Conservation (phyloP, 2,329 filamentous ascomycete genomes). For the Pezicula carpinea region DNA sequence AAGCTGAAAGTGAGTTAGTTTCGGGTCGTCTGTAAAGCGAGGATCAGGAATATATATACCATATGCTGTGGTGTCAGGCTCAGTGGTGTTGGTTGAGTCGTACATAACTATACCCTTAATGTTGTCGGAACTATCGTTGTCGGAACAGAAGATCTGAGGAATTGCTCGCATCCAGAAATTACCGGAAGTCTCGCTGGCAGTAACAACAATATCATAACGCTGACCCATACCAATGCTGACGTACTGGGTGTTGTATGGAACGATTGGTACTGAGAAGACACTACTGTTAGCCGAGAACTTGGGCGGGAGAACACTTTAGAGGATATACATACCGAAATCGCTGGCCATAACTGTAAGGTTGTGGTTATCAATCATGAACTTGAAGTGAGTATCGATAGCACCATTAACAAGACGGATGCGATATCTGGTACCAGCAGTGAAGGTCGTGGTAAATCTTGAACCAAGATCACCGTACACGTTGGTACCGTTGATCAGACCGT, state of each 20-base stretch:
- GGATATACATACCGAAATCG: slow-evolving; percentile 30
- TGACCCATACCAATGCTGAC: slow-evolving; percentile 50
- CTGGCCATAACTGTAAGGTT: slow-evolving; percentile 61
- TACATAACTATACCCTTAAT: slow-evolving; percentile 44
- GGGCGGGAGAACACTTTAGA: no score
- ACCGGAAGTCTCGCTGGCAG: slow-evolving; percentile 36
- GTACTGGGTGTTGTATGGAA: slow-evolving; percentile 41
- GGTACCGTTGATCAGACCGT: slow-evolving; percentile 24
- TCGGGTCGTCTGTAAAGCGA: no score
- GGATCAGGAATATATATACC: neutral
- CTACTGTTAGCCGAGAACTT: no score
- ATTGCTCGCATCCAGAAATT: slow-evolving; percentile 57
- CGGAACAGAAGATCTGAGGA: slow-evolving; percentile 49
- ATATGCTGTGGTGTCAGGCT: slow-evolving; percentile 22
- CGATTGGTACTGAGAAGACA: slow-evolving; percentile 42
- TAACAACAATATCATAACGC: slow-evolving; percentile 37
- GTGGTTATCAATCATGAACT: slow-evolving; percentile 40
- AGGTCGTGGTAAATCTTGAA: slow-evolving; percentile 26
- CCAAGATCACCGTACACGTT: slow-evolving; percentile 13
- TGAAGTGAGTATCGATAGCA: slow-evolving; percentile 37
- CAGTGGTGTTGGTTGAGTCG: slow-evolving; percentile 38
- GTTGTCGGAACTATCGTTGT: slow-evolving; percentile 49
- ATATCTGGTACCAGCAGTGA: slow-evolving; percentile 36
- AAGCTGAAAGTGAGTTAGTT: neutral
- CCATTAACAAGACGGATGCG: slow-evolving; percentile 42